Conservation (phyloP, 2,329 filamentous ascomycete genomes). For the Grosmannia clavigera region DNA sequence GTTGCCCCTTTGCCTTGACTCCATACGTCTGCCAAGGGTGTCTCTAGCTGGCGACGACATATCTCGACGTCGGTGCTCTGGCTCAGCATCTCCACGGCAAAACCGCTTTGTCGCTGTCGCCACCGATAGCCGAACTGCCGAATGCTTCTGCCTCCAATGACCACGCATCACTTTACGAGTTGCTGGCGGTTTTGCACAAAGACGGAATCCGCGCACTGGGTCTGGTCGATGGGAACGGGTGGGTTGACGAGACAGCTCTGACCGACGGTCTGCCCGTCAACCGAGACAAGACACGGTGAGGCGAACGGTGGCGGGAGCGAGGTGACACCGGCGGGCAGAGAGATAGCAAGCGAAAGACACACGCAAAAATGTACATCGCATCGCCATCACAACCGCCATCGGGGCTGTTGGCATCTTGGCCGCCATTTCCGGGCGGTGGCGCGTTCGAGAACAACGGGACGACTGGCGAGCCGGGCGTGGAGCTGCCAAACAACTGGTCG, state of each 20-base stretch:
- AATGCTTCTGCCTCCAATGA: conserved; percentile 2
- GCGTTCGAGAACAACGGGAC: conserved; percentile 11
- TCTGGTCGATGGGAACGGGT: neutral
- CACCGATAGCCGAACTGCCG: neutral
- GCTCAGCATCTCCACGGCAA: neutral
- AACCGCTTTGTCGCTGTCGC: neutral
- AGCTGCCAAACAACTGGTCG: conserved; percentile 59
- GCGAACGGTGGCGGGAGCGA: neutral
- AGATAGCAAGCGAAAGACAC: neutral
- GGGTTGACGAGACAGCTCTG: neutral
- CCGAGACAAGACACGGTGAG: neutral
- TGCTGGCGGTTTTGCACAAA: conserved; percentile 1
- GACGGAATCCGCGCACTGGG: conserved; percentile 2
- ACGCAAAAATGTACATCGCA: conserved; percentile 6
- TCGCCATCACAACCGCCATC: neutral
- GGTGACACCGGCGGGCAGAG: neutral
- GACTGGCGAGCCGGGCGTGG: conserved; percentile 27
- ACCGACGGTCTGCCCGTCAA: neutral
- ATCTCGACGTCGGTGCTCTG: neutral
- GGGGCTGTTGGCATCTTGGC: conserved; percentile 9
- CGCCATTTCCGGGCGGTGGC: conserved; percentile 12
- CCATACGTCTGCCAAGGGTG: neutral
- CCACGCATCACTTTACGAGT: neutral
- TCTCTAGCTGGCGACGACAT: neutral
- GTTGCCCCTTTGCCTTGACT: neutral